A percentile compares a stretch with the other conserved stretches of the same genome.
Evolutionary conservation across 805 yeast species (phyloP).

Genomic region (Yarrowia osloensis): DNA sequence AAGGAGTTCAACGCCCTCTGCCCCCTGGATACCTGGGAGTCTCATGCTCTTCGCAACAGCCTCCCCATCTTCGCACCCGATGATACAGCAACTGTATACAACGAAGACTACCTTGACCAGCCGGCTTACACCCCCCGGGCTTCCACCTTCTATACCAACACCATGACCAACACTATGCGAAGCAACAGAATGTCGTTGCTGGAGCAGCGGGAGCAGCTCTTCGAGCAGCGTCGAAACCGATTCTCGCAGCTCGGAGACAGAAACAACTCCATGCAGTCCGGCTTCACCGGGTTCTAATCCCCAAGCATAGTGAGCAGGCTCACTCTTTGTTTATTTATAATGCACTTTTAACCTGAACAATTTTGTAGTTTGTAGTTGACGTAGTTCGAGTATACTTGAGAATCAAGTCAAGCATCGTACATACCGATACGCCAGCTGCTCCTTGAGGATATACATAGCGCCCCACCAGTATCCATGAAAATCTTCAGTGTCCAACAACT

Average conservation of each 20-base stretch:
- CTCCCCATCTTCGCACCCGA: constrained; percentile 37
- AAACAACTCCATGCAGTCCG: constrained; percentile 25
- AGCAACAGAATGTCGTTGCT: constrained; percentile 9
- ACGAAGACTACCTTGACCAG: constrained; percentile 26
- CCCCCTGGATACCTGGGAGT: constrained; percentile 46
- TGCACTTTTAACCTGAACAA: neutral
- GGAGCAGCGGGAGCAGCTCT: constrained; percentile 24
- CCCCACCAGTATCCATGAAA: no score
- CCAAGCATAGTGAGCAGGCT: constrained; percentile 25
- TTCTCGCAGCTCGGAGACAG: neutral
- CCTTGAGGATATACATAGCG: no score
- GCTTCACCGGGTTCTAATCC: constrained; percentile 15
- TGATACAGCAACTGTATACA: constrained; percentile 18
- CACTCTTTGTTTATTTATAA: constrained; percentile 13
- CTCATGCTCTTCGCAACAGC: constrained; percentile 44
- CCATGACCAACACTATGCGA: constrained; percentile 30
- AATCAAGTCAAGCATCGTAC: no score
- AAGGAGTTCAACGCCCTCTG: constrained; percentile 34
- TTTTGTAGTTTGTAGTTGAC: neutral
- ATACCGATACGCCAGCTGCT: no score
- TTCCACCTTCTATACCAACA: constrained; percentile 26
- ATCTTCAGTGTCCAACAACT: no score
- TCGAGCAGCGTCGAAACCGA: constrained; percentile 23
- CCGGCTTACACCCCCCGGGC: constrained; percentile 16
- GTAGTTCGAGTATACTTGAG: no score